Percentiles rank a stretch among this genome's conserved stretches.
Evolutionary conservation across 2,329 filamentous ascomycete genomes (phyloP).

Genomic region (Leptographium radiaticola): DNA sequence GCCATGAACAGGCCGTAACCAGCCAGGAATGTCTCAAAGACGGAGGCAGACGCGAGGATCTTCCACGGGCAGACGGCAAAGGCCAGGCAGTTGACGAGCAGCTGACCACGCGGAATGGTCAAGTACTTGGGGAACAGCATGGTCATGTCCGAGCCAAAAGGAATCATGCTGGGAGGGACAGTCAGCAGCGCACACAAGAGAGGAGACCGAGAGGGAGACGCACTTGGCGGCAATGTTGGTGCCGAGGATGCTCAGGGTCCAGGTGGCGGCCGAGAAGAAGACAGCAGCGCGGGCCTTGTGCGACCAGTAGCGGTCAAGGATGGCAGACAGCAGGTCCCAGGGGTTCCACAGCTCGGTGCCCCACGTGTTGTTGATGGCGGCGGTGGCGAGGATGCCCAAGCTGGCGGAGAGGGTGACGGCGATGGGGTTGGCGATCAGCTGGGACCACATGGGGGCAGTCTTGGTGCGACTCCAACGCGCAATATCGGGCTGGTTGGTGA

Average conservation of each 20-base stretch:
- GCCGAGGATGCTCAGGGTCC: conserved; percentile 11
- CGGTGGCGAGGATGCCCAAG: conserved; percentile 29
- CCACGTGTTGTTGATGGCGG: conserved; percentile 28
- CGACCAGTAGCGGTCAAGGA: conserved; percentile 12
- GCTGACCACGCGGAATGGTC: conserved; percentile 22
- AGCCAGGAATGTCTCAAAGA: conserved; percentile 12
- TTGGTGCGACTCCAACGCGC: conserved; percentile 25
- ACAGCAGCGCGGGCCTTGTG: conserved; percentile 9
- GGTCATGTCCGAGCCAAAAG: conserved; percentile 24
- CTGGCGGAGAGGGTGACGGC: conserved; percentile 26
- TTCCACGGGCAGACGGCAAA: conserved; percentile 14
- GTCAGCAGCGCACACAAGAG: background rate
- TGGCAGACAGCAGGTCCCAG: conserved; percentile 13
- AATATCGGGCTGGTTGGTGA: conserved; percentile 30
- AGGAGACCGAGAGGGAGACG: background rate
- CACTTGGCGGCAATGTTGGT: conserved; percentile 17
- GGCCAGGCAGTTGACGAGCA: conserved; percentile 11
- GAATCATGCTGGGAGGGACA: conserved; percentile 14
- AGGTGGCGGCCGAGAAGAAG: conserved; percentile 12
- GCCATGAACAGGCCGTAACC: conserved; percentile 14
- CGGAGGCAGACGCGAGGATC: conserved; percentile 11
- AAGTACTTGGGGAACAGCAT: conserved; percentile 22
- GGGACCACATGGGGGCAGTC: conserved; percentile 26
- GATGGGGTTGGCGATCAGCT: conserved; percentile 27
- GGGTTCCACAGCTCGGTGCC: conserved; percentile 17